Evolutionary conservation across 306 rosid genomes (phyloP), one percentile per base, ranked within the genome.

Genomic region (Fragaria iinumae): DNA sequence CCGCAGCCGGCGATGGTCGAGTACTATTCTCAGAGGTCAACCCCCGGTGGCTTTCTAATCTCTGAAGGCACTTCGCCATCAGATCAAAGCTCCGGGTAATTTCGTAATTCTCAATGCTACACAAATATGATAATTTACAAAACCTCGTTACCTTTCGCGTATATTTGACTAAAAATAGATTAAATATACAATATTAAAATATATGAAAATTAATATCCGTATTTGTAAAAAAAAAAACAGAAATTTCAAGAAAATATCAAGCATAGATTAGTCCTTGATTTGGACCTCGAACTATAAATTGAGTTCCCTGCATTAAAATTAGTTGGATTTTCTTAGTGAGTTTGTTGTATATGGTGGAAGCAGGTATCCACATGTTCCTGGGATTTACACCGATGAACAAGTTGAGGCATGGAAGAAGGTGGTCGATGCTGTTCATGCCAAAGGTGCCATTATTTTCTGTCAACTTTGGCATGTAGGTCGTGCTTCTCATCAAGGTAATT

Each of bases 391-490:
- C 1, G 86, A 83, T 25, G 87, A 86, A 52, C 92, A 88, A 44
- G 97, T 91, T 67, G 83, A 88, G 81, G 96, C 95, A 67, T 94
- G 98, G 98, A 89, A 87, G 87, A 77, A 81, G 67, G 77, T 92
- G 41, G 97, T 92, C 71, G 93, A 92, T 82, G 97, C 97, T 0
- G 98, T 92, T 20, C 97, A 95, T 78, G 92, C 88, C 68, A 89
- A 90, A 75, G 96, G 99, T 65, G 80, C 88, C 85, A 62, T 90
- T 38, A 79, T 92, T 77, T 95, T 90, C 81, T 92, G 97, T 84
- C 99, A 95, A 76, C 87, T 95, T 11, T 95, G 99, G 96, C 99
- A 92, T 59, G 99, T 92, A 3, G 99, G 99, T 45, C 92, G 97
- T 65, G 97, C 97, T 6, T 92, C 99, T 18, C 97, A 89, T 80